Evolutionary conservation across 2,329 filamentous ascomycete genomes (phyloP).

Genomic region (Cladosporium oxysporum): DNA sequence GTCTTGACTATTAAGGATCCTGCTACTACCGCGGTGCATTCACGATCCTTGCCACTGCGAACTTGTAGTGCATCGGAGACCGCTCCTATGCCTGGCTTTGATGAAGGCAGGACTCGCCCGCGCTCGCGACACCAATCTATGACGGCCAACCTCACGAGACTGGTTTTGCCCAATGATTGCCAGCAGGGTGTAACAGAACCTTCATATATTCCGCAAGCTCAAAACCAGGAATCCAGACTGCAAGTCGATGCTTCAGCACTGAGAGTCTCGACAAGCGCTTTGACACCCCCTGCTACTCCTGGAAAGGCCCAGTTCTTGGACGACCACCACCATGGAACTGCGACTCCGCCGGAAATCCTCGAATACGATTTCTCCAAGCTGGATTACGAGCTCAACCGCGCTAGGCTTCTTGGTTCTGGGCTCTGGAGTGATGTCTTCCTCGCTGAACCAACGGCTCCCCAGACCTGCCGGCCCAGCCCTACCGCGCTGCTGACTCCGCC

Average conservation of each 20-base stretch:
- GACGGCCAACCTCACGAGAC: conserved; percentile 10
- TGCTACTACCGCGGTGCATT: background rate
- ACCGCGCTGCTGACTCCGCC: conserved; percentile 23
- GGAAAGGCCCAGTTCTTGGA: background rate
- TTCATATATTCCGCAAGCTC: conserved; percentile 58
- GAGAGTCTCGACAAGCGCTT: background rate
- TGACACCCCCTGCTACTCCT: conserved; percentile 15
- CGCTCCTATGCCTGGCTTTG: background rate
- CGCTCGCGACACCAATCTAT: conserved; percentile 19
- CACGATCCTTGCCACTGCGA: conserved; percentile 16
- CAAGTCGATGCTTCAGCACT: background rate
- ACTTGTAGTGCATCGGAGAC: conserved; percentile 17
- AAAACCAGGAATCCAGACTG: background rate
- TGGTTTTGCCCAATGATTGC: conserved; percentile 59
- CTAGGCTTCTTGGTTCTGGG: conserved; percentile 37
- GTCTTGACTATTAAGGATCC: conserved; percentile 10
- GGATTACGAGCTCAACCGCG: conserved; percentile 36
- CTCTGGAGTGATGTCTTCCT: conserved; percentile 41
- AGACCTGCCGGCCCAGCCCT: conserved; percentile 6
- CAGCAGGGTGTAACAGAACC: conserved; percentile 92
- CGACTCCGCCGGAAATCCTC: background rate
- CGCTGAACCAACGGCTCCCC: conserved; percentile 29
- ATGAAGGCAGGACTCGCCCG: conserved; percentile 7
- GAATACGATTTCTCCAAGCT: conserved; percentile 28
- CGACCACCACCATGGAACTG: background rate